Base-by-base conservation (phyloP, 163 green algal genomes). In the Scenedesmus sp. region DNA sequence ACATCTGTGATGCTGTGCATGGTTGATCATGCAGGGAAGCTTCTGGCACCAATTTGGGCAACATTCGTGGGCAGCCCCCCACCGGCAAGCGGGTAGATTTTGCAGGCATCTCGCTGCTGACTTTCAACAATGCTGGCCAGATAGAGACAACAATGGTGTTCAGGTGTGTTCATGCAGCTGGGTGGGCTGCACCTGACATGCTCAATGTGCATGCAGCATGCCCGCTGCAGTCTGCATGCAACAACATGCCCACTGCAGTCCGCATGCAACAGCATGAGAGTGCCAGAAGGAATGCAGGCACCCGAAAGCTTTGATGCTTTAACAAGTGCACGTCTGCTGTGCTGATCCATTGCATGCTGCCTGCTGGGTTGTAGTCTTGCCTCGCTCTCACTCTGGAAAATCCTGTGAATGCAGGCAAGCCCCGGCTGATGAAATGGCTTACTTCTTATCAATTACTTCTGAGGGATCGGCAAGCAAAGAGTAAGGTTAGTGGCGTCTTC, bases 31-130 rank as follows among this genome's bases (percentile, higher is more conserved):
- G 73, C 89, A 90, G 89, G 89, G 72, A 16, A 20, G 89, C 89
- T 30, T 5, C 46, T 16, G 91, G 91, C 43, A 93, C 91, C 40
- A 93, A 93, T 70, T 26, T 44, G 18, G 91, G 91, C 26, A 72
- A 70, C 56, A 92, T 93, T 40, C 91, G 91, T 26, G 86, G 90
- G 37, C 81, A 87, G 43, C 81, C 91, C n/a, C 86, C 91, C 6
- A 90, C 81, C 18, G 91, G 91, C 37, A 84, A 80, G 53, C 51
- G 70, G 24, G 91, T 91, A 0, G 35, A 81, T 20, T 93, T 93
- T 85, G 33, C 35, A 13, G 91, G 91, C 16, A 90, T 92, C 40
- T 73, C 49, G 18, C 42, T 90, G 42, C n/a, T 91, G 51, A 37
- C 24, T 10, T 89, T 93, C 81, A 87, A 93, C 33, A 7, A 37